phyloP scores from a whole-genome alignment of 768 basidiomycete species.

The Amanita brunnescens region DNA sequence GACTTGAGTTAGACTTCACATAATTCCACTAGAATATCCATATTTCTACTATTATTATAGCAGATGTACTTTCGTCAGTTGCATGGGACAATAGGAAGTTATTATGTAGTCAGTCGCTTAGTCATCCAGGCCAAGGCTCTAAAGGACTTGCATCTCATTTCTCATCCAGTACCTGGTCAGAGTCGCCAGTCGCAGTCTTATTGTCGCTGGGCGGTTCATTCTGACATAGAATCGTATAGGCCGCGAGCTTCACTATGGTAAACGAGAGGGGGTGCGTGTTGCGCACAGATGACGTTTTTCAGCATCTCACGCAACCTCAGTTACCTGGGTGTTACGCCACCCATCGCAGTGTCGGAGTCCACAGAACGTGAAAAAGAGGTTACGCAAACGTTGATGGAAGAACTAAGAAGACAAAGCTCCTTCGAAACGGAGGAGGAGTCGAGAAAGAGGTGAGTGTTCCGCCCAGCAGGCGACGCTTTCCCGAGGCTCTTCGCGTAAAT shows the following conservation, averaged over 20 bases:
- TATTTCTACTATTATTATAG: too few species aligned
- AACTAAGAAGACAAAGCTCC: conserved; percentile 75
- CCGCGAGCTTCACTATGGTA: background rate
- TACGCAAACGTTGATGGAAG: conserved; percentile 80
- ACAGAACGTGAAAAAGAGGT: conserved; percentile 76
- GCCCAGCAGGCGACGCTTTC: background rate
- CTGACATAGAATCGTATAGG: background rate
- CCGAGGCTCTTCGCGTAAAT: conserved; percentile 1
- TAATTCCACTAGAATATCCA: too few species aligned
- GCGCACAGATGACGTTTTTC: background rate
- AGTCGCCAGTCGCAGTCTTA: background rate
- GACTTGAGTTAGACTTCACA: too few species aligned
- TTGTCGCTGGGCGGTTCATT: background rate
- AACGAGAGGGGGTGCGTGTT: conserved; percentile 6
- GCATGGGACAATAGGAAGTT: background rate
- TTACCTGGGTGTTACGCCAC: conserved; percentile 76
- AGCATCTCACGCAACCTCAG: conserved; percentile 27
- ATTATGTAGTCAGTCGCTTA: background rate
- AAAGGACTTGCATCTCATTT: background rate
- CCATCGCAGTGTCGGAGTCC: conserved; percentile 72
- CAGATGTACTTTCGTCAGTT: background rate
- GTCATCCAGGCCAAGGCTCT: conserved; percentile 2
- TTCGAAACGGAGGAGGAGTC: conserved; percentile 90
- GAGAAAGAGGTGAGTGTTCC: conserved; percentile 63
- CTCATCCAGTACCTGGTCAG: background rate